Conservation (phyloP, 805 yeast genomes). For the Pichia insulana region DNA sequence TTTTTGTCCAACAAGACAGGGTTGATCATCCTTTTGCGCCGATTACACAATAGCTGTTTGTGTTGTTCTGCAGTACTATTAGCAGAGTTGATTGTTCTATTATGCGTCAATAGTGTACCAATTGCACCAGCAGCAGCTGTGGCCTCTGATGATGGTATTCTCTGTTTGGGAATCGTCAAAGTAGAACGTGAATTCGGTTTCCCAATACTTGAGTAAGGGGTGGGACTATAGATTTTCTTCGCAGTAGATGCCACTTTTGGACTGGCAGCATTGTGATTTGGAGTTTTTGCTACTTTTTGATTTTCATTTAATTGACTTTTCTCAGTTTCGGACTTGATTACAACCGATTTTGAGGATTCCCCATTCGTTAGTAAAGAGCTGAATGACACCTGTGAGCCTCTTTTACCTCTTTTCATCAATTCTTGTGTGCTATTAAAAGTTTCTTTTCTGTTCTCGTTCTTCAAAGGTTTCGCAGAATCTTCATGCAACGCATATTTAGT, state of each 20-base stretch:
- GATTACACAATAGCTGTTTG: conserved; percentile 11
- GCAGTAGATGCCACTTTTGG: no score
- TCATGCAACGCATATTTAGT: no score
- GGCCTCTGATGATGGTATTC: conserved; percentile 24
- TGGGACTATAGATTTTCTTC: no score
- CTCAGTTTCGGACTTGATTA: not conserved
- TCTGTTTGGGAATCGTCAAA: conserved; percentile 19
- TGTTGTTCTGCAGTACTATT: conserved; percentile 4
- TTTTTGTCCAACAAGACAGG: conserved; percentile 26
- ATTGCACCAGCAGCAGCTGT: conserved; percentile 30
- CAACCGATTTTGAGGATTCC: conserved; percentile 17
- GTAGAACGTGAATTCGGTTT: not conserved
- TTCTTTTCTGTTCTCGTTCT: no score
- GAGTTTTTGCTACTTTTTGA: not conserved
- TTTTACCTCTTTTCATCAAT: not conserved
- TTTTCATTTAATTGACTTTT: not conserved
- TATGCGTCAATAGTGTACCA: conserved; percentile 25
- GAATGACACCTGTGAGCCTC: conserved; percentile 1
- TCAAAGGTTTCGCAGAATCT: no score
- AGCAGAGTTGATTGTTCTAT: conserved; percentile 13
- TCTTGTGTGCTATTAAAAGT: no score
- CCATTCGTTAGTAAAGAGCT: conserved; percentile 6
- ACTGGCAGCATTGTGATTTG: not conserved
- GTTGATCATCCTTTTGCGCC: conserved; percentile 25
- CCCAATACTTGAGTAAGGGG: no score